These are phyloP conservation scores for Aspergillus avenaceus DNA, from an alignment of 495 filamentous ascomycete species.

Conservation along the genomic window DNA sequence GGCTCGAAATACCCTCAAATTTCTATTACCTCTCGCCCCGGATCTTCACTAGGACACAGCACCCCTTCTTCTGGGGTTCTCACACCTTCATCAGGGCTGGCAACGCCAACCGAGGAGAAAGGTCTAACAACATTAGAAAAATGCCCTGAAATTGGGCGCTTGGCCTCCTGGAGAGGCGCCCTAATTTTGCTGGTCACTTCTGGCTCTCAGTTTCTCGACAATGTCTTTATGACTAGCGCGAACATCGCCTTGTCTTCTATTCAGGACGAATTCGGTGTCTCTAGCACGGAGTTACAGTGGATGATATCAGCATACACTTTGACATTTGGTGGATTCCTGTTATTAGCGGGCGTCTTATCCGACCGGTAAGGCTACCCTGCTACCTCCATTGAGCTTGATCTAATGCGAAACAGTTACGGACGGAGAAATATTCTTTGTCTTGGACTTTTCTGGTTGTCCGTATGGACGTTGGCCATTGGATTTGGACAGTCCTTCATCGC, in stretches of 20 bases:
- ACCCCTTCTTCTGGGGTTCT: too few species aligned
- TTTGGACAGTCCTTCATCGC: constrained; percentile 34
- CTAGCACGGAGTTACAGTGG: constrained; percentile 33
- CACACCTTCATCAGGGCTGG: constrained; percentile 8
- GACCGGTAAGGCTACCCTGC: constrained; percentile 24
- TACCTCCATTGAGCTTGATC: background rate
- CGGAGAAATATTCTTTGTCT: constrained; percentile 30
- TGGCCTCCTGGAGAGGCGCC: constrained; percentile 29
- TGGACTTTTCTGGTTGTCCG: constrained; percentile 29
- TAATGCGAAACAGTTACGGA: constrained; percentile 25
- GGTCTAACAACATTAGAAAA: constrained; percentile 19
- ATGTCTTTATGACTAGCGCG: constrained; percentile 38
- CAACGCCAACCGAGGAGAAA: constrained; percentile 18
- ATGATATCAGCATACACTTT: constrained; percentile 39
- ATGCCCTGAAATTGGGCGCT: constrained; percentile 23
- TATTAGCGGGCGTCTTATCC: constrained; percentile 31
- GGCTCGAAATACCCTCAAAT: constrained; percentile 15
- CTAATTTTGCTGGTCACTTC: constrained; percentile 35
- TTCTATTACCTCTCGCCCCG: constrained; percentile 18
- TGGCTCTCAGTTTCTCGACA: constrained; percentile 35
- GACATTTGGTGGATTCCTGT: constrained; percentile 32
- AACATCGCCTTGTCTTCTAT: constrained; percentile 35
- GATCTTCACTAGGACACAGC: constrained; percentile 5
- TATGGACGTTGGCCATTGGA: constrained; percentile 35
- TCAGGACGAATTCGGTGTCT: constrained; percentile 31